Conservation (phyloP, 2,329 filamentous ascomycete genomes). For the Trichoderma sp. region DNA sequence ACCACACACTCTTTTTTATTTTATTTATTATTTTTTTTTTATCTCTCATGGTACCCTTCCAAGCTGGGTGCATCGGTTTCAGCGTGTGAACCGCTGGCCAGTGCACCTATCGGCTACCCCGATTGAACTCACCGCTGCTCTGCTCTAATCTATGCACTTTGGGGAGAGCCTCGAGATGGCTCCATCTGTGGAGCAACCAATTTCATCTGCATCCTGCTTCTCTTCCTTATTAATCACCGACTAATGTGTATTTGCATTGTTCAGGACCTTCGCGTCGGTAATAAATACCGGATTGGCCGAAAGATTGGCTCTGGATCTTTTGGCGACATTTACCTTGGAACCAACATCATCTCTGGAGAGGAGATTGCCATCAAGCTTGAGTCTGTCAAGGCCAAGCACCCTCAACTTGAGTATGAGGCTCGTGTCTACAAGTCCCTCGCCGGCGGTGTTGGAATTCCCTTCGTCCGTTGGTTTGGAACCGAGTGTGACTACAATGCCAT, state of each 20-base stretch:
- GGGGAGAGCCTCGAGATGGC: not conserved
- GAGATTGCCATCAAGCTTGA: constrained; percentile 99
- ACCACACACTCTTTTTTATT: not conserved
- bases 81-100: constrained; percentile 1
- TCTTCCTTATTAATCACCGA: not conserved
- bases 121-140: constrained; percentile 5
- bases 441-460: constrained; percentile 95
- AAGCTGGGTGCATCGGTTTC: not conserved
- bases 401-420: constrained; percentile 97
- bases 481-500: constrained; percentile 99
- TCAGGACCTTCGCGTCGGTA: constrained; percentile 97
- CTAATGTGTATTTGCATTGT: constrained; percentile 22
- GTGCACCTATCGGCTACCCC: not conserved
- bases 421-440: constrained; percentile 88
- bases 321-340: constrained; percentile 97
- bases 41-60: not conserved
- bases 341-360: constrained; percentile 99
- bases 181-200: not conserved
- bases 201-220: not conserved
- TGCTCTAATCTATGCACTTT: not conserved
- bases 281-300: constrained; percentile 98
- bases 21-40: not conserved
- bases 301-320: constrained; percentile 98
- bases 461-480: constrained; percentile 98
- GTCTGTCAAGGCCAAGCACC: constrained; percentile 98